These are phyloP conservation scores for Peronospora belbahrii DNA, from an alignment of 352 stramenopile species.

Conservation along the genomic window DNA sequence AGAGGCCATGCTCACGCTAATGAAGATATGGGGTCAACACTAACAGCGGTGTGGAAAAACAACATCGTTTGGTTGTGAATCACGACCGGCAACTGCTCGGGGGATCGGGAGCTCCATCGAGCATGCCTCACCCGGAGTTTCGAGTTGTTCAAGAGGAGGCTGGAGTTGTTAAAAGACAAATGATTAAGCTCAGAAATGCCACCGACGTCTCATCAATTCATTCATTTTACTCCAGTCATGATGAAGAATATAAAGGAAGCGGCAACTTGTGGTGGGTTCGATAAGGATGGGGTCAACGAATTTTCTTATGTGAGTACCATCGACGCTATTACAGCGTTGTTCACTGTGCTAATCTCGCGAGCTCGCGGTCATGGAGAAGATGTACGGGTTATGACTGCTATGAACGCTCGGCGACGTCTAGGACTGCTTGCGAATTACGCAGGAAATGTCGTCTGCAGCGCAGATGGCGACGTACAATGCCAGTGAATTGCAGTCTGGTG, in stretches of 20 bases:
- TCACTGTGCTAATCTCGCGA: too few species aligned
- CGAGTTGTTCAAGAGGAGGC: constrained; percentile 4
- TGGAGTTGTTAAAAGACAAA: background rate
- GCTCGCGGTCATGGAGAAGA: too few species aligned
- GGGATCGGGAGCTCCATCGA: constrained; percentile 10
- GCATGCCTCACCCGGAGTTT: constrained; percentile 41
- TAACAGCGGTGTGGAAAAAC: constrained; percentile 29
- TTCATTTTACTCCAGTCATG: constrained; percentile 36
- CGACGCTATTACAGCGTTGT: constrained; percentile 40
- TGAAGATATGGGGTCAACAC: constrained; percentile 49
- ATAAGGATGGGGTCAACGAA: background rate
- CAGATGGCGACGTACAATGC: too few species aligned
- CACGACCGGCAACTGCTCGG: constrained; percentile 37
- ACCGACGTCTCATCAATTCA: constrained; percentile 32
- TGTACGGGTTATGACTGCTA: too few species aligned
- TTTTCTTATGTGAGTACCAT: constrained; percentile 41
- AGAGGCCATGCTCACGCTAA: constrained; percentile 50
- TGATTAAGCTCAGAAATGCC: constrained; percentile 4
- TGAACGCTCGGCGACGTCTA: too few species aligned
- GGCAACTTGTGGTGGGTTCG: constrained; percentile 2
- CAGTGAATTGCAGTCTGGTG: too few species aligned
- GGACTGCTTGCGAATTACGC: too few species aligned
- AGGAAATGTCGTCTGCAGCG: too few species aligned
- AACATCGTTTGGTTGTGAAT: constrained; percentile 21
- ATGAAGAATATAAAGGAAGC: constrained; percentile 37